Evolutionary conservation across 75 land plant species (phyloP), one percentile per base, ranked within the genome.

Genomic region (Cryptomeria japonica): DNA sequence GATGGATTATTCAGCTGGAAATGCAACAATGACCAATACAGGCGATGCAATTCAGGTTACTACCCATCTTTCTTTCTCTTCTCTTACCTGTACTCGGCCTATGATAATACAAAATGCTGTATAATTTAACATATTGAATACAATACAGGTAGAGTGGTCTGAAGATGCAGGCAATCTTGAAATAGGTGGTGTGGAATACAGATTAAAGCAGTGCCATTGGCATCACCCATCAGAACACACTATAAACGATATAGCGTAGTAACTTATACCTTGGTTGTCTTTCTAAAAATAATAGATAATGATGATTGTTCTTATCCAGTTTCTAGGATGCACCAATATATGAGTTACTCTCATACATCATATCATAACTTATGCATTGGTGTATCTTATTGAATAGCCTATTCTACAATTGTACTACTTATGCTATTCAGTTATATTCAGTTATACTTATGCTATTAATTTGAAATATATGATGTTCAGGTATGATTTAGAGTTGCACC

Each of bases 191-290:
- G 89, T 86, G 44, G 72, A 86, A 28, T 90, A 88, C 68, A 61
- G 47, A 22, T 90, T 95, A 37, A 0, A 46, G 28, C 95, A 95
- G 78, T 87, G 87, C 64, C 96, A 95, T 84, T 95, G 94, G 90
- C 96, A 95, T 83, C 87, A 90, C n/a, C 96, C 95, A 42, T 92
- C 95, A 9, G 95, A 95, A 87, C 95, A 95, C 87, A 88, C 93
- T 38, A 79, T 95, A 55, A 86, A 92, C 79, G 95, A 94, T 32
- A 10, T 41, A 25, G 90, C 89, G 91, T 94, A 75, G 70, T 83
- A 31, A 2, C 77, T 1, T 37, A 9, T n/a, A 37, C 82, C 49
- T 53, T 32, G 19, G 22, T 51, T 28, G 39, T 22, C 4, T n/a
- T n/a, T n/a, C n/a, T n/a, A n/a, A n/a, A n/a, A n/a, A n/a, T n/a